Conservation (phyloP, 1,139 yeast genomes). For the Candida sanyaensis region DNA sequence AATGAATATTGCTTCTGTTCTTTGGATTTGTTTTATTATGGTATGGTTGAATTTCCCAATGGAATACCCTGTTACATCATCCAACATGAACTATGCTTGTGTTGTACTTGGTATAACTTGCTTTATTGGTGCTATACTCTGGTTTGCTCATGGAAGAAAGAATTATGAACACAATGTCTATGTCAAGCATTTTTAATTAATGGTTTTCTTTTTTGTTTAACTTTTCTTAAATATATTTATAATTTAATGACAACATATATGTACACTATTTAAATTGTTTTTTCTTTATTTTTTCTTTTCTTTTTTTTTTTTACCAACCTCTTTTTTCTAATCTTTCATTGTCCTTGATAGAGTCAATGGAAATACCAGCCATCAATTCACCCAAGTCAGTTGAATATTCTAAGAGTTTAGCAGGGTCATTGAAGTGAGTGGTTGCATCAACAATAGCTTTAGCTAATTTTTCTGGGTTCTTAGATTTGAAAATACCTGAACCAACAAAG, state of each 20-base stretch:
- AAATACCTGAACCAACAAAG: conserved; percentile 88
- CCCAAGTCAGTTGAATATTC: conserved; percentile 78
- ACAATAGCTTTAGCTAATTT: conserved; percentile 80
- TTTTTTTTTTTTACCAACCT: conserved; percentile 17
- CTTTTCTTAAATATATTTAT: background rate
- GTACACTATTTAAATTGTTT: background rate
- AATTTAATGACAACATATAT: background rate
- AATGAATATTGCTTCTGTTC: conserved; percentile 26
- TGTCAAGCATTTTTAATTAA: conserved; percentile 11
- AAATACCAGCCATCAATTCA: conserved; percentile 71
- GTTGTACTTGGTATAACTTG: conserved; percentile 36
- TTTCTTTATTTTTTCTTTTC: too few relatives aligned
- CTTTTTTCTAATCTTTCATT: conserved; percentile 42
- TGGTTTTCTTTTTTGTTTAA: background rate
- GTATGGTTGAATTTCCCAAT: conserved; percentile 33
- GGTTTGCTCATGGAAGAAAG: conserved; percentile 26
- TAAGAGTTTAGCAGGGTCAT: conserved; percentile 64
- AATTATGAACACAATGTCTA: conserved; percentile 17
- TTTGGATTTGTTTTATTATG: conserved; percentile 30
- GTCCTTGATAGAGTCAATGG: conserved; percentile 51
- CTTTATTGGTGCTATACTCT: conserved; percentile 26
- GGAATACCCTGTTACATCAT: conserved; percentile 29
- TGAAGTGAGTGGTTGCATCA: conserved; percentile 75
- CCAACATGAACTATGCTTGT: conserved; percentile 39
- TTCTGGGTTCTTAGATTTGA: conserved; percentile 74